Evolutionary conservation across 1,284 basidiomycete species (phyloP).

Genomic region (Inonotus hispidus): DNA sequence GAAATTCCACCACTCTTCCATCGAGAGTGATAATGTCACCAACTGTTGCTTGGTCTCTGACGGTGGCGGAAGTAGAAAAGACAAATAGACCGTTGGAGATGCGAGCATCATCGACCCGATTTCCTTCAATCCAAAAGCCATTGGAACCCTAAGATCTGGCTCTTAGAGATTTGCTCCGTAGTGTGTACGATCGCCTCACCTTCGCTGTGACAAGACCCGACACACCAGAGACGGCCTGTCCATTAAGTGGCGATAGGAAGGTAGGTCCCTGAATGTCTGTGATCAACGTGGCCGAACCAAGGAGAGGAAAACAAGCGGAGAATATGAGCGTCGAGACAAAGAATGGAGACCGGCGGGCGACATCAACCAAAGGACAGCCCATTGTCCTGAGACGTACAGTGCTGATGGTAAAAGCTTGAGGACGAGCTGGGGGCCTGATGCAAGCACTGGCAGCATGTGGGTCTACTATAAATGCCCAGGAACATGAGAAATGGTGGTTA

Average conservation of each 20-base stretch:
- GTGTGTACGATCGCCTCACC: constrained; percentile 29
- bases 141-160: constrained; percentile 33
- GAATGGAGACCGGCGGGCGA: not conserved
- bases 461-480: not conserved
- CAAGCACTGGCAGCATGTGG: not conserved
- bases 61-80: constrained; percentile 37
- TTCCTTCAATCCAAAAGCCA: constrained; percentile 52
- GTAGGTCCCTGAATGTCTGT: constrained; percentile 49
- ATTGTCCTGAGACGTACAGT: not conserved
- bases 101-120: constrained; percentile 38
- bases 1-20: constrained; percentile 47
- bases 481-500: no score
- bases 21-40: constrained; percentile 47
- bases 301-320: constrained; percentile 1
- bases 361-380: constrained; percentile 2
- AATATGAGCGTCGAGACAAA: constrained; percentile 3
- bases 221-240: constrained; percentile 43
- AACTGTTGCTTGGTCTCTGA: constrained; percentile 29
- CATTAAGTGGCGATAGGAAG: constrained; percentile 44
- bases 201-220: constrained; percentile 53
- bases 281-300: constrained; percentile 29
- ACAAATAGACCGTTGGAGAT: constrained; percentile 50
- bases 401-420: not conserved
- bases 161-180: not conserved
- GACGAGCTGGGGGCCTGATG: not conserved